phyloP scores from a whole-genome alignment of 495 filamentous ascomycete species.

The Zalerion maritima region DNA sequence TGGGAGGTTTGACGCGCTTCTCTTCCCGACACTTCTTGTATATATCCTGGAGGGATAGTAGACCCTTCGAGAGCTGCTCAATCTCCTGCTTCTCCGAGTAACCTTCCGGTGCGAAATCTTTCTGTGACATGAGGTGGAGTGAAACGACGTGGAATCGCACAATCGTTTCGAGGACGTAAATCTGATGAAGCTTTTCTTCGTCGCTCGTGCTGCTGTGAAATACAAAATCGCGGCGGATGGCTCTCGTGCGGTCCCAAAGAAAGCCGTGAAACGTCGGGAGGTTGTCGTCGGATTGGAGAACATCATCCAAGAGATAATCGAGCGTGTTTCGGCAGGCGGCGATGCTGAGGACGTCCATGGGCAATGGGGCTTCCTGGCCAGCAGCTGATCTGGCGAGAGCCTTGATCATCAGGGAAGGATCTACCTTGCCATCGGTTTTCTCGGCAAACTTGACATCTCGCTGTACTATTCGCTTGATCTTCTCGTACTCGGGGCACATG shows the following conservation, averaged over 20 bases:
- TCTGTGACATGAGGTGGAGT: constrained; percentile 65
- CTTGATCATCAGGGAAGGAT: constrained; percentile 48
- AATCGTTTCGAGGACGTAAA: constrained; percentile 79
- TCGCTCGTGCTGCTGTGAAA: constrained; percentile 54
- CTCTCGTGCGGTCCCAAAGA: constrained; percentile 86
- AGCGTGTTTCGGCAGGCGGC: constrained; percentile 56
- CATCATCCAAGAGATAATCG: constrained; percentile 66
- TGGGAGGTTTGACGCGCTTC: no score
- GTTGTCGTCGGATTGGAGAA: constrained; percentile 48
- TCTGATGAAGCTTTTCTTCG: constrained; percentile 48
- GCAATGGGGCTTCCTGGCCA: constrained; percentile 78
- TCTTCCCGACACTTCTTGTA: constrained; percentile 57
- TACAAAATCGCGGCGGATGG: constrained; percentile 86
- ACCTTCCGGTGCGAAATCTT: constrained; percentile 45
- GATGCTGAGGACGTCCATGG: constrained; percentile 81
- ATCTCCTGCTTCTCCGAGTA: constrained; percentile 82
- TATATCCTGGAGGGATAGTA: constrained; percentile 75
- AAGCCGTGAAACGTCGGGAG: constrained; percentile 67
- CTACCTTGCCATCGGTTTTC: constrained; percentile 24
- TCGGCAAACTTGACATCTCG: constrained; percentile 40
- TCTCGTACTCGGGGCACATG: constrained; percentile 91
- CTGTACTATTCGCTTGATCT: constrained; percentile 60
- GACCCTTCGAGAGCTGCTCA: constrained; percentile 78
- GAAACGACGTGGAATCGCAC: constrained; percentile 82
- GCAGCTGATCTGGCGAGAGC: constrained; percentile 81